phyloP scores from a whole-genome alignment of 345 rosid species.

The Moricandia moricandioides region DNA sequence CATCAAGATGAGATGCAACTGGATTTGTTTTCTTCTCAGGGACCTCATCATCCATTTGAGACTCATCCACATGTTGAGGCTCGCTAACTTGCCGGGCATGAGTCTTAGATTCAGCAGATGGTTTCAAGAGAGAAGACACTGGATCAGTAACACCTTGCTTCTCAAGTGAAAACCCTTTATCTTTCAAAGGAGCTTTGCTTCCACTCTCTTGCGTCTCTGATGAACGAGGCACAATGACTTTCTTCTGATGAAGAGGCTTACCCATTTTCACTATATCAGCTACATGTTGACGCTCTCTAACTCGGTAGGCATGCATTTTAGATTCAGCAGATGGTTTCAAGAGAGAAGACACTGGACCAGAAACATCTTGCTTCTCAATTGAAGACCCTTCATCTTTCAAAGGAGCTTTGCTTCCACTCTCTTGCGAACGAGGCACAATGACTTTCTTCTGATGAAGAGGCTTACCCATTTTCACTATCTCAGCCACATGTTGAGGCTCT shows the following conservation, averaged over 20 bases:
- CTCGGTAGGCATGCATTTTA: no score
- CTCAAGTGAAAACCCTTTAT: conserved; percentile 55
- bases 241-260: conserved; percentile 45
- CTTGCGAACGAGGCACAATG: neutral
- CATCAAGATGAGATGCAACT: conserved; percentile 37
- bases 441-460: no score
- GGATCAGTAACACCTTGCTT: conserved; percentile 42
- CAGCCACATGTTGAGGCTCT: conserved; percentile 55
- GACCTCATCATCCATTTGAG: conserved; percentile 4
- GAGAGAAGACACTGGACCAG: no score
- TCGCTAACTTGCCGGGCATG: conserved; percentile 46
- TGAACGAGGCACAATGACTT: conserved; percentile 5
- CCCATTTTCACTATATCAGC: conserved; percentile 97
- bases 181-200: conserved; percentile 38
- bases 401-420: conserved; percentile 20
- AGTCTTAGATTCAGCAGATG: conserved; percentile 45
- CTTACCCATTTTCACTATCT: neutral
- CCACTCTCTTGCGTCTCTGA: conserved; percentile 25
- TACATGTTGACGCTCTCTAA: no score
- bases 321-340: no score
- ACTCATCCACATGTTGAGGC: conserved; percentile 55
- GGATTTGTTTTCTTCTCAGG: conserved; percentile 44
- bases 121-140: conserved; percentile 46
- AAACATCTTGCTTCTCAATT: no score
- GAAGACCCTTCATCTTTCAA: no score